Evolutionary conservation across 768 basidiomycete species (phyloP), one percentile per base, ranked within the genome.

Genomic region (Polyporus arcularius): DNA sequence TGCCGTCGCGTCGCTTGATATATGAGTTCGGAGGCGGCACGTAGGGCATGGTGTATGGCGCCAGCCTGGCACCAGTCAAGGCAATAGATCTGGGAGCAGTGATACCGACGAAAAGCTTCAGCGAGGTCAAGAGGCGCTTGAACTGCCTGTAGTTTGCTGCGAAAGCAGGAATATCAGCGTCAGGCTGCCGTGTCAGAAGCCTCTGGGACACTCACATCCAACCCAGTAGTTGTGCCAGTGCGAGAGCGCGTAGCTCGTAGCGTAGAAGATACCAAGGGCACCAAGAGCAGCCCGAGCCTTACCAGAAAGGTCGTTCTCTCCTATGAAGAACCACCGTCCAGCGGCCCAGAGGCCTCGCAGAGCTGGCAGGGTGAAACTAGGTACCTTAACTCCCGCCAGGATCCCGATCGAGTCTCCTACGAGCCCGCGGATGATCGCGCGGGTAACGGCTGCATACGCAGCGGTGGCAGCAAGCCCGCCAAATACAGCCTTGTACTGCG

Each of bases 401-500:
- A 46, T 14, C 12, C 28, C 31, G n/a, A 45, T 21, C 0, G 39
- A 39, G n/a, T 35, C 53, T 14, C 1, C 31, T 1, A 49, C 35
- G 18, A 66, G 40, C 51, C 35, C 45, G 14, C 38, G 28, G 15
- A 62, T 57, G 51, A 65, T 35, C 16, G 40, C 38, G 9, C 52
- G 41, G 16, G 60, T 58, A 7, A 68, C 47, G 12, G 59, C 40
- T 2, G 51, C 62, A 18, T 68, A 65, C 3, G 54, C 64, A 0
- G 54, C 58, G 4, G 61, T 47, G 7, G 65, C 68, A 3, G 58
- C 65, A 9, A 69, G 51, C 2, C 66, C 68, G 2, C 93, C 94
- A 65, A 95, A 86, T 16, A 91, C 86, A 38, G 96, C 85, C 79
- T 98, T 98, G 79, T 90, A 97, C 80, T 98, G 96, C 43, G 96